Conservation (phyloP, 768 basidiomycete species). For the Lentinula lateritia region DNA sequence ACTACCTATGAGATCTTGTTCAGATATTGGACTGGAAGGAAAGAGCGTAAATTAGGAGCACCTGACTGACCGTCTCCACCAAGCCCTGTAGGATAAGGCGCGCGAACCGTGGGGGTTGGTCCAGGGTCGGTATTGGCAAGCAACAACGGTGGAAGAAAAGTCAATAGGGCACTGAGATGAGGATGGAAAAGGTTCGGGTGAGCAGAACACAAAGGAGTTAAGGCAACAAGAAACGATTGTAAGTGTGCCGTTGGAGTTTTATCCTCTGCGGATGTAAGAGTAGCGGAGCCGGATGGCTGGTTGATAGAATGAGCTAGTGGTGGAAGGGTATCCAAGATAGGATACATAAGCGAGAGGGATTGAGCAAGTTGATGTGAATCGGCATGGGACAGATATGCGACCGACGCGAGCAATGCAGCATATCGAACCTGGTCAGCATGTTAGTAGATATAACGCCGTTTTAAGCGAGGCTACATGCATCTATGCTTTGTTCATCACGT, state of each 20-base stretch:
- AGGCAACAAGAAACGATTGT: conserved; percentile 58
- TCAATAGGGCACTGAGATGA: conserved; percentile 61
- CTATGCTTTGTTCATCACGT: conserved; percentile 59
- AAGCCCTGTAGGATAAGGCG: conserved; percentile 27
- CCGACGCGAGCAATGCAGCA: conserved; percentile 65
- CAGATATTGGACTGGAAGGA: conserved; percentile 21
- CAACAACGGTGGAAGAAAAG: conserved; percentile 68
- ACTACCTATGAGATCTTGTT: conserved; percentile 3
- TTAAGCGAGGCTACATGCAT: conserved; percentile 34
- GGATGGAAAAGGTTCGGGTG: conserved; percentile 70
- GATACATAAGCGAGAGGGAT: conserved; percentile 53
- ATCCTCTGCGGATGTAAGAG: conserved; percentile 12
- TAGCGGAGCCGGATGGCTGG: conserved; percentile 19
- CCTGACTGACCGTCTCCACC: conserved; percentile 21
- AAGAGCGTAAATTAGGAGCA: conserved; percentile 27
- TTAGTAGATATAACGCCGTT: not conserved
- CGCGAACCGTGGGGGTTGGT: conserved; percentile 42
- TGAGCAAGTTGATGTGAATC: conserved; percentile 59
- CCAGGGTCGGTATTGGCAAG: conserved; percentile 50
- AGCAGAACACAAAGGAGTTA: conserved; percentile 66
- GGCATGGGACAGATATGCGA: conserved; percentile 60
- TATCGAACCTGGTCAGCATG: conserved; percentile 51
- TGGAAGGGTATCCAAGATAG: conserved; percentile 73
- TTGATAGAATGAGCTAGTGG: conserved; percentile 36
- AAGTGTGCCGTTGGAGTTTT: conserved; percentile 42